Evolutionary conservation across 202 grass and related monocot species (phyloP).

Genomic region (Saccharum hybrid): DNA sequence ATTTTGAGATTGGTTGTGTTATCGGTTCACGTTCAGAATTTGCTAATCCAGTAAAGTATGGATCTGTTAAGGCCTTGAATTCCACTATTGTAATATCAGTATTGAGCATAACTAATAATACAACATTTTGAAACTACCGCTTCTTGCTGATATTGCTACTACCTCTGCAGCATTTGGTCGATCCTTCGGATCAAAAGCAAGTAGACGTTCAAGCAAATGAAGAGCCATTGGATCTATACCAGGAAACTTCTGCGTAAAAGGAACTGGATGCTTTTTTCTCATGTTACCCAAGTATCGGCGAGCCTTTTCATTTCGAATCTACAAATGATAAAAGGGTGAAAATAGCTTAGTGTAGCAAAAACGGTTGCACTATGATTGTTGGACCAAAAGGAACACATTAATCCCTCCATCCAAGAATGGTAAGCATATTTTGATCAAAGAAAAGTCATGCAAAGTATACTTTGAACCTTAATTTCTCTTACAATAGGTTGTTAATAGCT

Average conservation of each 20-base stretch:
- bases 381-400: not conserved
- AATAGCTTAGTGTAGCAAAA: not conserved
- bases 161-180: conserved; percentile 83
- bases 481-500: not conserved
- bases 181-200: conserved; percentile 91
- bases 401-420: not conserved
- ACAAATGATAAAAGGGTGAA: conserved; percentile 4
- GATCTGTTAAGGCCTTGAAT: conserved; percentile 75
- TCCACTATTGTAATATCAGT: conserved; percentile 49
- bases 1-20: conserved; percentile 73
- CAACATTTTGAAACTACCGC: conserved; percentile 13
- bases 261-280: conserved; percentile 64
- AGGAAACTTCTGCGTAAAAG: conserved; percentile 90
- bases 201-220: conserved; percentile 70
- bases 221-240: conserved; percentile 78
- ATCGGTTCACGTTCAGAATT: conserved; percentile 70
- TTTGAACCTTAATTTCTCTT: not conserved
- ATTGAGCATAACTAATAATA: conserved; percentile 10
- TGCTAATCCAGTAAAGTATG: conserved; percentile 79
- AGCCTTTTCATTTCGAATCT: conserved; percentile 98
- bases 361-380: not conserved
- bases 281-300: conserved; percentile 78
- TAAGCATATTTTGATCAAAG: not conserved
- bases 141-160: conserved; percentile 30
- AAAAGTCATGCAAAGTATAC: not conserved